Conservation (phyloP, 768 basidiomycete genomes). For the Collybiopsis confluens region DNA sequence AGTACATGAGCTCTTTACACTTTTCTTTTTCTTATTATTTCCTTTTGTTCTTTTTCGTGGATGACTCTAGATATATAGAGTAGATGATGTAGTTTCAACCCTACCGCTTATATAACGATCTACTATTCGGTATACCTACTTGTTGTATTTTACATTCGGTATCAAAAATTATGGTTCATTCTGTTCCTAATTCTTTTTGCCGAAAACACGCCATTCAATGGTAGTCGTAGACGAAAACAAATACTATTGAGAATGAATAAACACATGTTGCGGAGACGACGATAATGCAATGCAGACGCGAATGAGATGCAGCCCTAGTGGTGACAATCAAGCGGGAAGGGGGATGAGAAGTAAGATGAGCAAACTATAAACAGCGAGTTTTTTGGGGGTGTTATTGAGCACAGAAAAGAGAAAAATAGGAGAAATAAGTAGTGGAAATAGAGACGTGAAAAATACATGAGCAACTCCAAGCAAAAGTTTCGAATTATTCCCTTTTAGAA, state of each 20-base stretch:
- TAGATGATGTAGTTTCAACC: not conserved
- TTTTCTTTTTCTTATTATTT: not conserved
- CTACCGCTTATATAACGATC: not conserved
- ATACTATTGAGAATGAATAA: slow-evolving; percentile 27
- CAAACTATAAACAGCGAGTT: slow-evolving; percentile 22
- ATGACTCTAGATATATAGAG: not conserved
- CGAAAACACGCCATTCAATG: not conserved
- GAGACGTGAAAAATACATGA: slow-evolving; percentile 6
- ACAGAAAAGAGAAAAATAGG: slow-evolving; percentile 12
- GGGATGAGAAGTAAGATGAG: slow-evolving; percentile 31
- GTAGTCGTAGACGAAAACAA: not conserved
- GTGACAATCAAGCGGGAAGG: slow-evolving; percentile 31
- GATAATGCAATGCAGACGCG: slow-evolving; percentile 24
- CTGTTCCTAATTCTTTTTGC: no score
- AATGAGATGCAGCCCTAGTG: slow-evolving; percentile 39
- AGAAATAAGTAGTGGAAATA: slow-evolving; percentile 9
- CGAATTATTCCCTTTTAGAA: not conserved
- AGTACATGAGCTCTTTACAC: not conserved
- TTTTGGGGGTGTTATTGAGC: not conserved
- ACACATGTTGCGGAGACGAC: slow-evolving; percentile 36
- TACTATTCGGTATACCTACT: not conserved
- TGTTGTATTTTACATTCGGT: not conserved
- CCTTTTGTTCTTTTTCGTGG: not conserved
- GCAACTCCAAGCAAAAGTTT: not conserved
- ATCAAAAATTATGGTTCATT: no score